A percentile compares a stretch with the other conserved stretches of the same genome.
These are phyloP conservation scores for Mycena crocata DNA, from an alignment of 768 basidiomycete species.

Conservation along the genomic window DNA sequence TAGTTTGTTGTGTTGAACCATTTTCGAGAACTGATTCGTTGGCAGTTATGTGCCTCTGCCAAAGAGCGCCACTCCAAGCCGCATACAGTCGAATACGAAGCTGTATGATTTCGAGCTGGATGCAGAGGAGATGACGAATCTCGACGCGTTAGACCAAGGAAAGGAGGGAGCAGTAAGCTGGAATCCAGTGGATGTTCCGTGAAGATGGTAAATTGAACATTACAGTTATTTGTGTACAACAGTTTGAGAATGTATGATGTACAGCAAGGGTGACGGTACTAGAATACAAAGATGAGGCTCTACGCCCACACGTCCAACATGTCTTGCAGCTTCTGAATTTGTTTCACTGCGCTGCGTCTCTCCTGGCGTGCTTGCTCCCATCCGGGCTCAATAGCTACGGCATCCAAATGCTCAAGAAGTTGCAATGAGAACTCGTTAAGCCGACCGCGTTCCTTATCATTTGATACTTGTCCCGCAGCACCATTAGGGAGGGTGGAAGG, in stretches of 20 bases:
- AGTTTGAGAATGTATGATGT: neutral
- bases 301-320: constrained; percentile 61
- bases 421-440: constrained; percentile 22
- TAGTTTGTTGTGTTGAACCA: constrained; percentile 13
- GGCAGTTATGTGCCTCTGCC: constrained; percentile 83
- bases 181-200: constrained; percentile 80
- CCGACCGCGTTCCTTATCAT: constrained; percentile 17
- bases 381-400: constrained; percentile 67
- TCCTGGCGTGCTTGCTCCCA: constrained; percentile 21
- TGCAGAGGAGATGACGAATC: constrained; percentile 68
- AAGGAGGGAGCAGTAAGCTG: constrained; percentile 80
- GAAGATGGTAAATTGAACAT: constrained; percentile 22
- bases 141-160: constrained; percentile 81
- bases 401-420: constrained; percentile 70
- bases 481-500: neutral
- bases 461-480: neutral
- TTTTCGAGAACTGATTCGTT: neutral
- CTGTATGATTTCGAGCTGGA: constrained; percentile 82
- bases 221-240: neutral
- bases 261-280: neutral
- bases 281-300: no score
- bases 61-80: constrained; percentile 77
- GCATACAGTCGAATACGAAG: constrained; percentile 79
- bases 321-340: constrained; percentile 55
- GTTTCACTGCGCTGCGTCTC: constrained; percentile 13